Percentiles rank a stretch among this genome's conserved stretches.
phyloP scores from a whole-genome alignment of 2,329 filamentous ascomycete species.

The Thielaviopsis populi region DNA sequence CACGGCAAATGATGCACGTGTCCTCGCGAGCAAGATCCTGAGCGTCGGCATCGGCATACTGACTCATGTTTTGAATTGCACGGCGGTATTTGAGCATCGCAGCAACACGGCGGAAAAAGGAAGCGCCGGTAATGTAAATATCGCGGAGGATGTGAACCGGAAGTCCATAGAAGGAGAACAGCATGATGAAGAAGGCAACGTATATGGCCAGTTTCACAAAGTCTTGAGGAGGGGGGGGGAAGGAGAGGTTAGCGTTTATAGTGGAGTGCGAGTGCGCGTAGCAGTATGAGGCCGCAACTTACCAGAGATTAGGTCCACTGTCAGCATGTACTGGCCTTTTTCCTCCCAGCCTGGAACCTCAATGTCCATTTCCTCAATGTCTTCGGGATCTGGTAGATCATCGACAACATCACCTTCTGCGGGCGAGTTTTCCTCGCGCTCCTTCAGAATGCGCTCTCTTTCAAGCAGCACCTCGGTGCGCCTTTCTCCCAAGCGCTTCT shows the following conservation, averaged over 20 bases:
- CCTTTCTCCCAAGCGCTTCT: slow-evolving; percentile 50
- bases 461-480: slow-evolving; percentile 51
- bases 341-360: slow-evolving; percentile 94
- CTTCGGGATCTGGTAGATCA: slow-evolving; percentile 47
- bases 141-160: slow-evolving; percentile 96
- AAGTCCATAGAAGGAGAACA: slow-evolving; percentile 84
- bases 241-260: neutral
- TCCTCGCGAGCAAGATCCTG: slow-evolving; percentile 77
- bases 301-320: slow-evolving; percentile 71
- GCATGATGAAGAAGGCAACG: slow-evolving; percentile 79
- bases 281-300: slow-evolving; percentile 23
- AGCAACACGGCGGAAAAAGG: slow-evolving; percentile 77
- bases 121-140: slow-evolving; percentile 82
- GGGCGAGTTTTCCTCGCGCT: slow-evolving; percentile 33
- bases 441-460: slow-evolving; percentile 36
- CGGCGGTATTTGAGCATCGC: slow-evolving; percentile 82
- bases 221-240: slow-evolving; percentile 35
- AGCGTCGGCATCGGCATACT: slow-evolving; percentile 76
- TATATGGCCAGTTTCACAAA: slow-evolving; percentile 86
- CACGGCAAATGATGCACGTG: slow-evolving; percentile 93
- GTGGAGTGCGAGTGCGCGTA: neutral
- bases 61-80: slow-evolving; percentile 87
- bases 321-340: slow-evolving; percentile 85
- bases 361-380: slow-evolving; percentile 83
- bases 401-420: slow-evolving; percentile 25